phyloP scores from a whole-genome alignment of 495 filamentous ascomycete genomes.

The Talaromyces wortmannii region DNA sequence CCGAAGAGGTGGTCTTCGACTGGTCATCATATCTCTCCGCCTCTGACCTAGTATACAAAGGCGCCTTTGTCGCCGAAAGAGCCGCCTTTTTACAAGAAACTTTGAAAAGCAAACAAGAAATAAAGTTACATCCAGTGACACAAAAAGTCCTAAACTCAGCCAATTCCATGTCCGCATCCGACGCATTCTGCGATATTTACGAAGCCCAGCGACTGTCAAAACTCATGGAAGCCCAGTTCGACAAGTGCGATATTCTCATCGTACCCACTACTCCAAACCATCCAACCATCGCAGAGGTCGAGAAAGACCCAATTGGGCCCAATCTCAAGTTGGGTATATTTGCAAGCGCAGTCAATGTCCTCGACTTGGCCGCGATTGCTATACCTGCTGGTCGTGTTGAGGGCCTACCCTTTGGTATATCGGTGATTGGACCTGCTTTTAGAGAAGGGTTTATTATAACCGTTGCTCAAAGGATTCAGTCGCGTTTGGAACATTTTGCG shows the following conservation, averaged over 20 bases:
- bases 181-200: conserved; percentile 1
- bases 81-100: conserved; percentile 24
- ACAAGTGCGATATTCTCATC: conserved; percentile 47
- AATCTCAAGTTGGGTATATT: conserved; percentile 53
- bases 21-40: conserved; percentile 44
- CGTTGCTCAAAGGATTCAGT: conserved; percentile 1
- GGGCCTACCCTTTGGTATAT: conserved; percentile 3
- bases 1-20: conserved; percentile 33
- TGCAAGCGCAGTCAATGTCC: conserved; percentile 55
- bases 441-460: conserved; percentile 1
- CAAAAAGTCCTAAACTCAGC: conserved; percentile 41
- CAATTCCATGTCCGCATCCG: conserved; percentile 16
- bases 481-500: neutral
- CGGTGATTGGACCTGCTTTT: neutral
- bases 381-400: conserved; percentile 35
- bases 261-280: conserved; percentile 56
- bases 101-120: conserved; percentile 21
- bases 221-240: conserved; percentile 23
- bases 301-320: conserved; percentile 42
- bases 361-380: conserved; percentile 54
- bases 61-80: conserved; percentile 1
- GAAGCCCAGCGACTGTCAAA: conserved; percentile 16
- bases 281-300: conserved; percentile 49
- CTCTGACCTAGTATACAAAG: conserved; percentile 3
- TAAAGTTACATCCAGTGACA: conserved; percentile 48